phyloP scores from a whole-genome alignment of 2,329 filamentous ascomycete genomes.

The Colletotrichum euphorbiae region DNA sequence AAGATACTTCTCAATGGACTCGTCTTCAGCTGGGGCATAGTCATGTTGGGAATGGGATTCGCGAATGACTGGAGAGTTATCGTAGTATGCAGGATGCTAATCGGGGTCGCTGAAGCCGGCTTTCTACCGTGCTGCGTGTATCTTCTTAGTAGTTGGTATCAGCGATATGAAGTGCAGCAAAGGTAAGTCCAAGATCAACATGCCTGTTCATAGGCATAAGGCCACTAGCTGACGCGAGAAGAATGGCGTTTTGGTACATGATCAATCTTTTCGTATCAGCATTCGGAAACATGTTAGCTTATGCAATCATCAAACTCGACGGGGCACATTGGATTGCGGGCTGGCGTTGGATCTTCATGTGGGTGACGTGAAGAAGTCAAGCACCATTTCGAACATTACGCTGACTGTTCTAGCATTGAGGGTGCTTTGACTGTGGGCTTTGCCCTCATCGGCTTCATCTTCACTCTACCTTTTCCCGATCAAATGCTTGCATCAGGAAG shows the following conservation, averaged over 20 bases:
- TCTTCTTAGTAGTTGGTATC: constrained; percentile 2
- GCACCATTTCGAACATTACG: constrained; percentile 38
- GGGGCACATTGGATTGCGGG: constrained; percentile 56
- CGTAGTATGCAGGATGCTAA: constrained; percentile 45
- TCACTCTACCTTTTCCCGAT: constrained; percentile 43
- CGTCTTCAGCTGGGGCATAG: constrained; percentile 43
- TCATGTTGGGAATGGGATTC: constrained; percentile 49
- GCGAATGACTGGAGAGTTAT: constrained; percentile 42
- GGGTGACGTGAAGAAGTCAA: constrained; percentile 40
- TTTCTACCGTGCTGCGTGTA: constrained; percentile 45
- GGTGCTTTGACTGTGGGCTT: constrained; percentile 46
- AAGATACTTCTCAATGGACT: constrained; percentile 45
- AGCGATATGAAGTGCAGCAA: background rate
- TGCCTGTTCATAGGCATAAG: background rate
- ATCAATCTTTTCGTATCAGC: constrained; percentile 44
- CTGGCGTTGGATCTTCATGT: constrained; percentile 42
- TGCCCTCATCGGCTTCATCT: constrained; percentile 42
- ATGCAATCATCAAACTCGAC: constrained; percentile 53
- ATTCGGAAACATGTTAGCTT: constrained; percentile 45
- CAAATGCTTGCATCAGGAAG: too few species aligned
- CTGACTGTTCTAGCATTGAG: constrained; percentile 18
- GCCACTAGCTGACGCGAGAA: background rate
- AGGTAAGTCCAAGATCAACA: background rate
- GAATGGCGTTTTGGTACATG: constrained; percentile 46
- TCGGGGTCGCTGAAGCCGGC: constrained; percentile 41